Evolutionary conservation across 208 protist genomes (phyloP), one percentile per base, ranked within the genome.

Genomic region (Angomonas ambiguus): DNA sequence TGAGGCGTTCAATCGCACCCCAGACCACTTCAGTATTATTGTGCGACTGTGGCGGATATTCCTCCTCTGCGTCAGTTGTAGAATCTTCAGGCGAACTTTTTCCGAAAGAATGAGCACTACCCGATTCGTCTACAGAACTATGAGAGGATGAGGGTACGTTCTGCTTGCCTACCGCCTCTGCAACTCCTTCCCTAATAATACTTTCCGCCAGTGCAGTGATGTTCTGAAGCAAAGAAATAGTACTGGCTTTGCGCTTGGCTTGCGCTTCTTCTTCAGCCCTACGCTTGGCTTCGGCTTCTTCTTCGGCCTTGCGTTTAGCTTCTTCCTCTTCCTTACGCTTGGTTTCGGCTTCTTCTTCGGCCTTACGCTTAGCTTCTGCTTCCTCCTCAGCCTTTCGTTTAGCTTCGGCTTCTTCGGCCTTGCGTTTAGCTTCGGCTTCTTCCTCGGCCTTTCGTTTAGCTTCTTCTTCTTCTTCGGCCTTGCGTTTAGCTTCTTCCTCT

Each of bases 361-460:
- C 60, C 60, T n/a, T 42, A 2, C 32, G 41, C 28, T 18, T 42
- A 18, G 58, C 58, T 27, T 35, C 58, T 25, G 51, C 28, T 58
- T 67, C 10, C 22, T 67, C 42, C 30, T 65, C 20, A 16, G 34
- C 8, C 25, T 25, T 41, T 22, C 30, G 30, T n/a, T 34, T 11
- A n/a, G 10, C 11, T 35, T 61, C 51, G 22, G 22, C 30, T 61
- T 61, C 56, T n/a, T 31, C n/a, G n/a, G 55, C 48, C 63, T 55
- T 34, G 38, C 45, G 28, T 58, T 67, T 42, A 8, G 13, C 48
- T 55, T 65, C 61, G 10, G 31, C 53, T 27, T 68, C 69, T 10
- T 68, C 62, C n/a, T 69, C 32, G 20, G 51, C 56, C 0, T 49
- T 25, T 0, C 27, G 18, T 5, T 30, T 22, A 11, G 55, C 42